Evolutionary conservation across 176 grass and related monocot species (phyloP), one percentile per base, ranked within the genome.

Genomic region (Aechmea fasciata): DNA sequence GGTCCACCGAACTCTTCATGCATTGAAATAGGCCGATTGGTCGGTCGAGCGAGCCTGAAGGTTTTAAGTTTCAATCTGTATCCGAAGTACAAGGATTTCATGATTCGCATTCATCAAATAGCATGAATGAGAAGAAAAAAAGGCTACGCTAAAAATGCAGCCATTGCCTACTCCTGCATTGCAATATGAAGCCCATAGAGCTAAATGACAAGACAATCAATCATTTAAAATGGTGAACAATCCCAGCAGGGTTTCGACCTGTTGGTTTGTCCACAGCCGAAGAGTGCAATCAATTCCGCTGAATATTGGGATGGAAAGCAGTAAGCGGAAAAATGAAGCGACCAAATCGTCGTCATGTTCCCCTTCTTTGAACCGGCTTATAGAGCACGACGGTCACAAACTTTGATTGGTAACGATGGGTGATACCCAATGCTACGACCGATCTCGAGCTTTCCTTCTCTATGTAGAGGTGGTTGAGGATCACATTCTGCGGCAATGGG

Each of bases 391-490:
- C 88, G 0, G 92, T 96, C 72, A 96, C 88, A 69, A 73, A 96
- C 66, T 96, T 96, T 0, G 92, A 87, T 71, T 82, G 83, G 73
- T 89, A 96, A 3, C 88, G 80, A 47, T 96, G 92, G 0, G 85
- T 96, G 68, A 96, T 92, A 20, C 92, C 92, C 47, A 92, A 64
- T 20, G 92, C 88, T 20, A 92, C 88, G 4, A 89, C 86, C 0
- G 92, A 96, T 77, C 88, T 96, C 6, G 85, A 73, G 73, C 78
- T 86, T 66, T 96, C 92, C 71, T 92, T 96, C 74, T 96, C 92
- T 49, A 96, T 92, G 81, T 96, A 96, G 49, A 96, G 89, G 72
- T 96, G 92, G 65, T 96, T 96, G 4, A 96, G 92, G 12, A 96
- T 85, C 81, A 96, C 92, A 4, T 86, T 91, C 63, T 92, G 92